Base-by-base conservation (phyloP, 805 yeast species). In the Ogataea kodamae region DNA sequence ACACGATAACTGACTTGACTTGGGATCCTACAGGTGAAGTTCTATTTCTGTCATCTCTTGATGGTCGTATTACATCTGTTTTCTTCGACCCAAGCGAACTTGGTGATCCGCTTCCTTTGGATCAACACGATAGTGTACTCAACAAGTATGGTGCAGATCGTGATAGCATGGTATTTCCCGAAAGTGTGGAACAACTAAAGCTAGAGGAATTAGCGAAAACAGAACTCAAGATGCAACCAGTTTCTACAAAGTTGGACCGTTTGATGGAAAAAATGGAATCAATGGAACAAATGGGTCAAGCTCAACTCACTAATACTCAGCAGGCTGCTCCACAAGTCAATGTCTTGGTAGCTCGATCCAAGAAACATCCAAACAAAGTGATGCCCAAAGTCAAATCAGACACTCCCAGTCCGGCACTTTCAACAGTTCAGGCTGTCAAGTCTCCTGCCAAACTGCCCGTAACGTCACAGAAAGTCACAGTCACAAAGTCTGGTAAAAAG, bases 61-160 rank as follows among this genome's bases (percentile, higher is more conserved):
- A 89, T 59, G 96, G 97, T 2, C 67, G 87, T 0, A 78, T 92
- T 6, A 70, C 86, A 0, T 73, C 78, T 3, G 62, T 86, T 0
- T 48, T 64, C 9, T 90, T 90, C 54, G 88, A 75, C 12, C 54
- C 60, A 1, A 58, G 65, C 30, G 94, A 83, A 48, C 56, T 83
- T 15, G 94, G 94, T 4, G 57, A 43, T 9, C 55, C 54, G 8
- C 70, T 81, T 4, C 81, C 94, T 0, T 52, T 78, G 22, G 89
- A 74, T 24, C 74, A 72, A 45, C 78, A 82, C 39, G 81, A 76
- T 38, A 68, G 74, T 25, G 82, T 85, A 39, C 67, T 90, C 37
- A 78, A 82, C 46, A 70, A 87, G 46, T 90, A 83, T 54, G 97
- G 98, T 42, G 88, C 84, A 3, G 95, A 85, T 42, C 72, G 88